These are phyloP conservation scores for Hortiboletus campestris DNA, from an alignment of 768 basidiomycete species.

Conservation along the genomic window DNA sequence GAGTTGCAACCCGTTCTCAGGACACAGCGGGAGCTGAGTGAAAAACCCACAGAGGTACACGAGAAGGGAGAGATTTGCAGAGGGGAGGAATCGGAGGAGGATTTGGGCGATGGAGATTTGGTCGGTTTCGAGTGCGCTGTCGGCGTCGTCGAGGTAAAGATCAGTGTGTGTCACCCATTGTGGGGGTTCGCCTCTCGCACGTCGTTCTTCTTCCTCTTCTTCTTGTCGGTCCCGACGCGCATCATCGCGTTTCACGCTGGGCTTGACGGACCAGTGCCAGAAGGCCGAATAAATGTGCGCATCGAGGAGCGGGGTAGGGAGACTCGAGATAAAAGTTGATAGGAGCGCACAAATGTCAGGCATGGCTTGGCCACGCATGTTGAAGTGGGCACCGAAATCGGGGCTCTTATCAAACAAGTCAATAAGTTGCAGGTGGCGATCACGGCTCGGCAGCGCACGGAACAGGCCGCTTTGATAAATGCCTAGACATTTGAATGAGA, in stretches of 20 bases:
- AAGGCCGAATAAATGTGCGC: slow-evolving; percentile 40
- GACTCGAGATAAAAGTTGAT: slow-evolving; percentile 45
- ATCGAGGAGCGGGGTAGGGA: slow-evolving; percentile 47
- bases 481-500: slow-evolving; percentile 27
- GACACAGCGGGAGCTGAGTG: slow-evolving; percentile 49
- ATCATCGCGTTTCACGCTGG: slow-evolving; percentile 38
- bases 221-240: slow-evolving; percentile 28
- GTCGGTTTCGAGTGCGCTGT: slow-evolving; percentile 29
- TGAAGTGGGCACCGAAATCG: slow-evolving; percentile 21
- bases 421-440: slow-evolving; percentile 39
- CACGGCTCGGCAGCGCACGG: slow-evolving; percentile 41
- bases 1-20: slow-evolving; percentile 47
- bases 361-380: slow-evolving; percentile 37
- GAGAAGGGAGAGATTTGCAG: slow-evolving; percentile 39
- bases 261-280: slow-evolving; percentile 44
- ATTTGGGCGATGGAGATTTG: slow-evolving; percentile 43
- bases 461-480: slow-evolving; percentile 44
- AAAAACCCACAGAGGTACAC: slow-evolving; percentile 48
- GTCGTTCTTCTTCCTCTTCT: slow-evolving; percentile 33
- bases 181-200: slow-evolving; percentile 27
- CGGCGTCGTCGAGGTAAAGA: slow-evolving; percentile 14
- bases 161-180: slow-evolving; percentile 14
- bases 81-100: slow-evolving; percentile 50
- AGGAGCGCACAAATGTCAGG: slow-evolving; percentile 46
- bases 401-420: slow-evolving; percentile 37